Conservation (phyloP, 2,329 filamentous ascomycete genomes). For the Metarhizium anisopliae region DNA sequence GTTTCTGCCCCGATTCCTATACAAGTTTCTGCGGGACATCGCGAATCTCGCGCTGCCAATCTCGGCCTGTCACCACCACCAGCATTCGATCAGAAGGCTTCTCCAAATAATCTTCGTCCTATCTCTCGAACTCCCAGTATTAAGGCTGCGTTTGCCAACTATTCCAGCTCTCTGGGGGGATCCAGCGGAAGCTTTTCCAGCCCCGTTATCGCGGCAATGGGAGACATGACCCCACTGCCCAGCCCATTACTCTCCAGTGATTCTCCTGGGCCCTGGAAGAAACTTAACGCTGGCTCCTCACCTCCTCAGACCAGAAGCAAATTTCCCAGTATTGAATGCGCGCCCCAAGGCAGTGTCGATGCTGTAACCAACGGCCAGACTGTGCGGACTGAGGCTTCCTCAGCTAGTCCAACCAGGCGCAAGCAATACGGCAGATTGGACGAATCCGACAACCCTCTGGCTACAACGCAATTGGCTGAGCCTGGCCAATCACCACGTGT, state of each 20-base stretch:
- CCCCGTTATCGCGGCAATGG: constrained; percentile 66
- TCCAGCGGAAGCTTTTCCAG: constrained; percentile 63
- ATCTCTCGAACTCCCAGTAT: constrained; percentile 53
- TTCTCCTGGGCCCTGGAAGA: constrained; percentile 59
- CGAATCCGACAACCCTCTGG: constrained; percentile 22
- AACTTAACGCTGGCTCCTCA: constrained; percentile 39
- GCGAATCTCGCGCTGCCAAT: constrained; percentile 28
- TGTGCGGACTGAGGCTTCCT: constrained; percentile 31
- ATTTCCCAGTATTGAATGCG: constrained; percentile 18
- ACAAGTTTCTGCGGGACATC: constrained; percentile 10
- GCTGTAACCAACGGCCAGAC: constrained; percentile 41
- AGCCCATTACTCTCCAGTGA: constrained; percentile 61
- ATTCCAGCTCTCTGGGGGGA: constrained; percentile 41
- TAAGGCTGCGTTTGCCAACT: constrained; percentile 44
- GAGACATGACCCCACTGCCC: constrained; percentile 69
- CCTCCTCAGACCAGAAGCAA: constrained; percentile 18
- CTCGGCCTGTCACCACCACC: constrained; percentile 21
- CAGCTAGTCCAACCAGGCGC: constrained; percentile 45
- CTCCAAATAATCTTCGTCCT: constrained; percentile 31
- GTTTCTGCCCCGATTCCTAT: constrained; percentile 11
- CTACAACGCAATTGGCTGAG: constrained; percentile 12
- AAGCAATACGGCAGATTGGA: constrained; percentile 39
- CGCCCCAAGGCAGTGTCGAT: constrained; percentile 32
- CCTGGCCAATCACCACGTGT: constrained; percentile 11
- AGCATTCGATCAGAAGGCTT: constrained; percentile 19